Base-by-base conservation (phyloP, 345 rosid genomes). In the Bretschneidera sinensis region DNA sequence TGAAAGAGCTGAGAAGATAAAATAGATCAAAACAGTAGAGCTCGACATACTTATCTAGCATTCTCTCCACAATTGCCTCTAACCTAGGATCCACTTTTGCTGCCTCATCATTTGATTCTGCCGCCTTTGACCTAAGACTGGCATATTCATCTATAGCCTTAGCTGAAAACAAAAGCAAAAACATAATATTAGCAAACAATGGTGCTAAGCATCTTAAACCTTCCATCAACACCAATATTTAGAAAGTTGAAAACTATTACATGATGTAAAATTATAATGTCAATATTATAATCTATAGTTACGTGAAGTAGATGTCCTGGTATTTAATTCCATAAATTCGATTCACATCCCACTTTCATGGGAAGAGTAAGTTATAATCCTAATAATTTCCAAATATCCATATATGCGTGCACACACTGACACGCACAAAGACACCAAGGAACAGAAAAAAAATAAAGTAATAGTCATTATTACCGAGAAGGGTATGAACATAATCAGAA, bases 101-200 rank as follows among this genome's bases (percentile, higher is more conserved):
- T 65, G 79, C 66, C 59, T 81, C 96, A 67, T 63, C 79, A 59
- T 64, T 85, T 54, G 89, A 79, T 79, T 88, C 96, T 39, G 80
- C 81, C 14, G 83, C 97, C 82, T 83, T 88, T 19, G 88, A 78
- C 80, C 86, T 89, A 62, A 89, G 87, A 64, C 86, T 84, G 45
- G 90, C 98, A 85, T 95, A 95, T 72, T 95, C 99, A 75, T 95
- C 98, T 59, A 95, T 91, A 10, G 97, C 99, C 79, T 91, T 91
- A 19, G 96, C 98, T 95, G 94, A 55, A 54, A 57, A 70, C 19
- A 72, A 48, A 48, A 69, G 50, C 35, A 48, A 39, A 71, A 61
- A 33, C 45, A 21, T 35, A 18, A 4, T 35, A 15, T 54, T 17
- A 54, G 61, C n/a, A n/a, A n/a, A n/a, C n/a, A n/a, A n/a, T n/a